These are phyloP conservation scores for Cryptosporidium ubiquitum DNA, from an alignment of 169 alveolate species.

Conservation along the genomic window DNA sequence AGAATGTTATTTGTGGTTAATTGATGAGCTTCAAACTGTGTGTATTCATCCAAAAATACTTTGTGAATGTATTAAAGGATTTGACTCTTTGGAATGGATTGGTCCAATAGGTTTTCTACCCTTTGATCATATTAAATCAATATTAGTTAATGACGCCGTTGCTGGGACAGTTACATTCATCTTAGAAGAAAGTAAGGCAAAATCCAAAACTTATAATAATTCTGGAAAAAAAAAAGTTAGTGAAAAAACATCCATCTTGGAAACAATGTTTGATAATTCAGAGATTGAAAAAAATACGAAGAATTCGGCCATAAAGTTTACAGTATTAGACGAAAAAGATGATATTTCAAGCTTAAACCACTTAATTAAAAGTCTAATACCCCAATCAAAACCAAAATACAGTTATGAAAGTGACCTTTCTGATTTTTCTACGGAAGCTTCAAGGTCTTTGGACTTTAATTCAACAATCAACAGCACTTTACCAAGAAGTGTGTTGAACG, in stretches of 20 bases:
- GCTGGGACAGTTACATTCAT: slow-evolving; percentile 31
- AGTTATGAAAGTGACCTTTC: slow-evolving; percentile 3
- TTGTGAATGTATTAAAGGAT: slow-evolving; percentile 40
- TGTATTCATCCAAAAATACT: slow-evolving; percentile 57
- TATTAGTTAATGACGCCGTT: not conserved
- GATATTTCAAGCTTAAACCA: slow-evolving; percentile 53
- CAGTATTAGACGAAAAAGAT: slow-evolving; percentile 37
- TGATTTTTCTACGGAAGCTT: slow-evolving; percentile 38
- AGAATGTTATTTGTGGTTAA: slow-evolving; percentile 61
- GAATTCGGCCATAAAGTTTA: slow-evolving; percentile 9
- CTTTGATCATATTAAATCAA: slow-evolving; percentile 15
- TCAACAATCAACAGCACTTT: not conserved
- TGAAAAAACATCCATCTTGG: not conserved
- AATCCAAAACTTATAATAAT: not conserved
- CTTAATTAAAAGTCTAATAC: slow-evolving; percentile 29
- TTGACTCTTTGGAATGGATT: slow-evolving; percentile 57
- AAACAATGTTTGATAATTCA: not conserved
- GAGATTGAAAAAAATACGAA: not conserved
- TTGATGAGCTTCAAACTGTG: slow-evolving; percentile 49
- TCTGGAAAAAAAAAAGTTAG: not conserved
- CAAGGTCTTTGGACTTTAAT: slow-evolving; percentile 2
- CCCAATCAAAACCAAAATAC: slow-evolving; percentile 7
- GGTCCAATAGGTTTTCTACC: slow-evolving; percentile 69
- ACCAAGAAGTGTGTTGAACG: slow-evolving; percentile 61
- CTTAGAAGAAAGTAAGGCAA: not conserved